These are phyloP conservation scores for Nepenthes gracilis DNA, from an alignment of 148 eudicot species.

Conservation along the genomic window DNA sequence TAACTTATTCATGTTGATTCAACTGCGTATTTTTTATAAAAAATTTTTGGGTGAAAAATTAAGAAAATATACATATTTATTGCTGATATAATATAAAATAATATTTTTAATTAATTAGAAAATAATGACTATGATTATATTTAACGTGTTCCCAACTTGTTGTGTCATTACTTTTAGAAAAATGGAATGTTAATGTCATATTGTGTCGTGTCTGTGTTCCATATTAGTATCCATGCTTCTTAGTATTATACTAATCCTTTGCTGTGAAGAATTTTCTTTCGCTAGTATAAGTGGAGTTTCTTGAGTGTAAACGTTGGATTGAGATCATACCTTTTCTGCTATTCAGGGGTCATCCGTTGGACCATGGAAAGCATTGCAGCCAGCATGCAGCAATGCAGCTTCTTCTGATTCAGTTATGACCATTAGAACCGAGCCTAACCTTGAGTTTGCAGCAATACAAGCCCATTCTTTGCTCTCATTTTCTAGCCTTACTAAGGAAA, in stretches of 20 bases:
- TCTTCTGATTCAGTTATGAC: slow-evolving; percentile 46
- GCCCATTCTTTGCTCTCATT: slow-evolving; percentile 57
- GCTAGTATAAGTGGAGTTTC: background rate
- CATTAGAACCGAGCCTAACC: slow-evolving; percentile 50
- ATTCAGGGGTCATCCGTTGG: slow-evolving; percentile 26
- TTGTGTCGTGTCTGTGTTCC: no score
- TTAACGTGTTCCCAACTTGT: no score
- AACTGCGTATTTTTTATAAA: no score
- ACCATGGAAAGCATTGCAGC: slow-evolving; percentile 20
- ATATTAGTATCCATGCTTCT: no score
- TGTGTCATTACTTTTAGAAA: no score
- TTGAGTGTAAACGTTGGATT: background rate
- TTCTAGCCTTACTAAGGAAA: slow-evolving; percentile 67
- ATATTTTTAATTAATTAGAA: no score
- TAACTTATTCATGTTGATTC: no score
- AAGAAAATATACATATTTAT: no score
- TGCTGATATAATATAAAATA: no score
- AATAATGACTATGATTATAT: no score
- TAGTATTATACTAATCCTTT: background rate
- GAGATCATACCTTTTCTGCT: slow-evolving; percentile 2
- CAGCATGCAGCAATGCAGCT: slow-evolving; percentile 47
- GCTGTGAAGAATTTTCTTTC: background rate
- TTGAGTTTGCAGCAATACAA: slow-evolving; percentile 36
- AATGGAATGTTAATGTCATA: no score
- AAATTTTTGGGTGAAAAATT: no score